These are phyloP conservation scores for Aspergillus ruber DNA, from an alignment of 2,329 filamentous ascomycete genomes.

Conservation along the genomic window DNA sequence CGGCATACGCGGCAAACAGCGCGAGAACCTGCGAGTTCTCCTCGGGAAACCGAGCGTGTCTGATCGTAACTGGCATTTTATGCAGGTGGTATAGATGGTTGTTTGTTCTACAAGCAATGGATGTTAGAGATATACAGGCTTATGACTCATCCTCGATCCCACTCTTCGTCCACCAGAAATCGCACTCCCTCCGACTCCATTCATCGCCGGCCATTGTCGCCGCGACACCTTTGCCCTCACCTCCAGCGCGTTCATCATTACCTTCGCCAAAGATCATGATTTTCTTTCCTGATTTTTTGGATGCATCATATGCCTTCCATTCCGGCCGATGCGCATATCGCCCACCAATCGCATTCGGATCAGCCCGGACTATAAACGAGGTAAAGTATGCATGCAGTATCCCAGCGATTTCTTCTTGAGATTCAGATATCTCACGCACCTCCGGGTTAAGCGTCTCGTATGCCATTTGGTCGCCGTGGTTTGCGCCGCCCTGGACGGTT, in stretches of 20 bases:
- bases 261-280: slow-evolving; percentile 44
- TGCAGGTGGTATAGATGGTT: slow-evolving; percentile 1
- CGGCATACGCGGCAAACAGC: slow-evolving; percentile 39
- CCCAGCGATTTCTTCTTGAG: slow-evolving; percentile 39
- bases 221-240: slow-evolving; percentile 27
- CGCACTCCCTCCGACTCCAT: slow-evolving; percentile 41
- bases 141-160: slow-evolving; percentile 8
- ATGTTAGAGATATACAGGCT: too few relatives aligned
- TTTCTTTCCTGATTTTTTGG: slow-evolving; percentile 15
- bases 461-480: slow-evolving; percentile 44
- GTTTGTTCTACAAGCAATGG: not conserved
- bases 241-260: slow-evolving; percentile 46
- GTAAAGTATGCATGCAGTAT: slow-evolving; percentile 44
- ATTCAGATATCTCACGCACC: slow-evolving; percentile 28
- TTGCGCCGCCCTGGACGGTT: slow-evolving; percentile 40
- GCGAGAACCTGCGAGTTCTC: slow-evolving; percentile 39
- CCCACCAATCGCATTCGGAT: slow-evolving; percentile 37
- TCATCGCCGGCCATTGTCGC: slow-evolving; percentile 37
- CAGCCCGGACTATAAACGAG: slow-evolving; percentile 44
- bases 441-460: slow-evolving; percentile 41
- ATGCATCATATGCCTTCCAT: slow-evolving; percentile 30
- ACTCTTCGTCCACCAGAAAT: slow-evolving; percentile 41
- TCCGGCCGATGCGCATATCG: slow-evolving; percentile 22
- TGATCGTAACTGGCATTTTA: slow-evolving; percentile 17
- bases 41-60: slow-evolving; percentile 31